phyloP scores from a whole-genome alignment of 1,284 basidiomycete species.

The Naganishia sp. region DNA sequence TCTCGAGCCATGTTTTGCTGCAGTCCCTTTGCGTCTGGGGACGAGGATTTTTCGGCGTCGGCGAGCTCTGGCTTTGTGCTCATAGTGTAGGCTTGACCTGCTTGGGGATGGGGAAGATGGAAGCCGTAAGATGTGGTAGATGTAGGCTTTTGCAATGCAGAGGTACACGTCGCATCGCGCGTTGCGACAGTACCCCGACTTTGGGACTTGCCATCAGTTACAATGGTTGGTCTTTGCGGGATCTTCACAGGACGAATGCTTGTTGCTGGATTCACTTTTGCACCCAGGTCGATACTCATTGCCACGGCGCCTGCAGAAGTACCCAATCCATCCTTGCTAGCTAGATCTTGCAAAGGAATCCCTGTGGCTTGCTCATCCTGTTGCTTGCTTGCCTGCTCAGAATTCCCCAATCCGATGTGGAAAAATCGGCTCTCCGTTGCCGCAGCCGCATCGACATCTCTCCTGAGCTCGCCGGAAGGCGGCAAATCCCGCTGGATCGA shows the following conservation, averaged over 20 bases:
- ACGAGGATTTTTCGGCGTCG: neutral
- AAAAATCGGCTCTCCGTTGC: no score
- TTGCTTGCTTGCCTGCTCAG: no score
- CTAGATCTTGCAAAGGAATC: no score
- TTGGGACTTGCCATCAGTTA: neutral
- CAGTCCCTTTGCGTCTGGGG: neutral
- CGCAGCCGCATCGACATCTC: no score
- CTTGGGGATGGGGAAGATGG: constrained; percentile 30
- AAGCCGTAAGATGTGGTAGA: constrained; percentile 25
- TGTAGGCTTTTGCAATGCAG: neutral
- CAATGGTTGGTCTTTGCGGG: neutral
- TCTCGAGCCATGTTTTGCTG: neutral
- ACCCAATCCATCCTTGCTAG: no score
- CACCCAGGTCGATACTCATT: no score
- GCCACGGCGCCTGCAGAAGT: no score
- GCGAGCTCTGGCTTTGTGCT: neutral
- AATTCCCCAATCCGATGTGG: no score
- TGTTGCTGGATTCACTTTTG: neutral
- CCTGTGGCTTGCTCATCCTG: no score
- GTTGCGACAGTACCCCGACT: neutral
- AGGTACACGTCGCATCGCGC: neutral
- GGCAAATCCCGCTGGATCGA: neutral
- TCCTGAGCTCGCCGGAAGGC: no score
- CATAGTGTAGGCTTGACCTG: constrained; percentile 24
- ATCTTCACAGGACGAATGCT: no score